These are phyloP conservation scores for Macrocystidia cucumis DNA, from an alignment of 1,284 basidiomycete species.

Conservation along the genomic window DNA sequence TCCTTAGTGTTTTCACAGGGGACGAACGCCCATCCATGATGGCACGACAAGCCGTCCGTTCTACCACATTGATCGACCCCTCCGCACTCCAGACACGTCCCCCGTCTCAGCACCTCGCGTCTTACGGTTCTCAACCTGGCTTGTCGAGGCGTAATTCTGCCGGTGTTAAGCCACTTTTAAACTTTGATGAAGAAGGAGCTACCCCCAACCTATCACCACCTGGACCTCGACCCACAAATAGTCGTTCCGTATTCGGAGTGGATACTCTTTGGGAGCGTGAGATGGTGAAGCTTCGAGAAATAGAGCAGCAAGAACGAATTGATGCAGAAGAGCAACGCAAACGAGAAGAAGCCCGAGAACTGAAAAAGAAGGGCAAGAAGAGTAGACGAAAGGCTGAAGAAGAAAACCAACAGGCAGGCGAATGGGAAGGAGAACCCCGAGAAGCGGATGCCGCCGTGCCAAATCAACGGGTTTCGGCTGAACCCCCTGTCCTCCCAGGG, in stretches of 20 bases:
- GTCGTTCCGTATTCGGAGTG: slow-evolving; percentile 74
- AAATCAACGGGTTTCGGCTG: slow-evolving; percentile 28
- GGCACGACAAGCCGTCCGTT: slow-evolving; percentile 49
- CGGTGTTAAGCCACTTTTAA: slow-evolving; percentile 49
- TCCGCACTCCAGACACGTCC: slow-evolving; percentile 43
- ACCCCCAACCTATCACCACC: slow-evolving; percentile 14
- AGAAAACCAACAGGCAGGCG: slow-evolving; percentile 9
- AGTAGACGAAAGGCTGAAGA: slow-evolving; percentile 29
- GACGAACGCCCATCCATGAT: slow-evolving; percentile 82
- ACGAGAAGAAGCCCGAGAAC: slow-evolving; percentile 36
- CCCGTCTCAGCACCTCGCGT: slow-evolving; percentile 31
- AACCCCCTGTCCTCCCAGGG: slow-evolving; percentile 47
- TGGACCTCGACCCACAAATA: slow-evolving; percentile 26
- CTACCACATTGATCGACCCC: slow-evolving; percentile 69
- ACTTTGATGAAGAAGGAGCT: slow-evolving; percentile 45
- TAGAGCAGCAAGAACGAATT: slow-evolving; percentile 54
- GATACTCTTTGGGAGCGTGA: slow-evolving; percentile 79
- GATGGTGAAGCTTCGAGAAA: slow-evolving; percentile 63
- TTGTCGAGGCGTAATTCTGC: slow-evolving; percentile 40
- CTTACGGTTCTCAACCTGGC: slow-evolving; percentile 30
- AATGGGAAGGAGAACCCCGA: slow-evolving; percentile 8
- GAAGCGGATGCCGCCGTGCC: too few species aligned
- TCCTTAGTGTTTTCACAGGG: slow-evolving; percentile 58
- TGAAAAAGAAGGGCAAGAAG: slow-evolving; percentile 32
- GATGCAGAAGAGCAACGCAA: slow-evolving; percentile 40